Evolutionary conservation across 352 stramenopile genomes (phyloP).

Genomic region (Pythium apleroticum): DNA sequence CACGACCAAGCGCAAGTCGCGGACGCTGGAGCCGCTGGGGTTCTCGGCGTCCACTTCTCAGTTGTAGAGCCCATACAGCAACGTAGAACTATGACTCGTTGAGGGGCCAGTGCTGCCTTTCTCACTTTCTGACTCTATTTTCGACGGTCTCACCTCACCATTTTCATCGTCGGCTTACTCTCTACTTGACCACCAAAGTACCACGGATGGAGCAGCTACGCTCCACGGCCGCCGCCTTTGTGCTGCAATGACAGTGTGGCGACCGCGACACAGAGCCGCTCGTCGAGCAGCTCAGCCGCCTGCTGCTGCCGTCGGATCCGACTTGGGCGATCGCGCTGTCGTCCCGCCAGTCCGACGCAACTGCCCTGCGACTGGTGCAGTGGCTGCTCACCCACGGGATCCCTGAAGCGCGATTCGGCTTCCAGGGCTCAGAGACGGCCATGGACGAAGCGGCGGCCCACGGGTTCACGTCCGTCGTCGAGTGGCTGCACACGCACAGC

Average conservation of each 20-base stretch:
- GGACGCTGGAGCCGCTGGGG: slow-evolving; percentile 44
- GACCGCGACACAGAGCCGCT: neutral
- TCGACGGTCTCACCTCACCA: neutral
- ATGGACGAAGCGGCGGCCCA: slow-evolving; percentile 9
- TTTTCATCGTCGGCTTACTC: no score
- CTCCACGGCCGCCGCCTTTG: neutral
- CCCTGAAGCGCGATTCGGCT: neutral
- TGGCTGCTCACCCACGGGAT: neutral
- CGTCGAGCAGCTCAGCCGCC: neutral
- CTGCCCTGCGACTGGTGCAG: slow-evolving; percentile 1
- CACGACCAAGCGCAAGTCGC: slow-evolving; percentile 54
- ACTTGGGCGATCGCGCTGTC: neutral
- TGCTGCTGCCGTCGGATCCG: slow-evolving; percentile 4
- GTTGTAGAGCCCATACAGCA: neutral
- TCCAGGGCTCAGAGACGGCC: neutral
- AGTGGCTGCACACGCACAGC: neutral
- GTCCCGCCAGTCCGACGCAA: neutral
- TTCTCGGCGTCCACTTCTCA: slow-evolving; percentile 8
- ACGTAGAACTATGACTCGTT: neutral
- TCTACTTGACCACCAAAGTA: neutral
- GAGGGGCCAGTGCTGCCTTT: neutral
- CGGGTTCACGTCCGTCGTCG: neutral
- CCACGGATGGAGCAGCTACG: neutral
- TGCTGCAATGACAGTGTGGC: neutral
- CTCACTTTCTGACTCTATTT: slow-evolving; percentile 2